Evolutionary conservation across 805 yeast species (phyloP), one percentile per base, ranked within the genome.

Genomic region (Candida rishiriensis): DNA sequence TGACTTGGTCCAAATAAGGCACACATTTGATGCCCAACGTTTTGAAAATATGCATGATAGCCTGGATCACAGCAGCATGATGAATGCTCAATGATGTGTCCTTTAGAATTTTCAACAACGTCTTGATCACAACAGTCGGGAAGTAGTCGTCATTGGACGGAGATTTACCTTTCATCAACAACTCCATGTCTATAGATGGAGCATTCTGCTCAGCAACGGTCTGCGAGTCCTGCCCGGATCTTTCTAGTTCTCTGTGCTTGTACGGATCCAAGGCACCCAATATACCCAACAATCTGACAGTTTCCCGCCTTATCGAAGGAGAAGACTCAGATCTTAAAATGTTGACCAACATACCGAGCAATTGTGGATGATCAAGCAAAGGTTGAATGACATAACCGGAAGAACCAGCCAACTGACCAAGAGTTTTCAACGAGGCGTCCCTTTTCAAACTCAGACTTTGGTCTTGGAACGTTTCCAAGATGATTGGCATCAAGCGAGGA

Each of bases 181-280:
- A 69, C 6, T 91, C 88, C 51, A 91, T 85, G 56, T 93, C 99
- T 7, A 89, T 80, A 0, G 97, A 85, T 3, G 96, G 93, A 2
- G 91, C 88, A 56, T 85, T 85, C 49, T 87, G 91, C 51, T 87
- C 95, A 1, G 78, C 83, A 3, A 65, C 66, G 6, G 65, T 57
- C 36, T 59, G 57, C 7, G 65, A 59, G 31, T 63, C 66, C 37
- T 60, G 61, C 4, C 63, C 64, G 32, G 50, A 52, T 45, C 87
- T 82, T 59, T 90, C 98, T 10, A 90, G 87, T 54, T 88, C 96
- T 44, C 96, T 79, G 54, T 89, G 95, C 59, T 88, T 90, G 60
- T 91, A 93, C 1, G 99, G 99, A 64, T 93, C 99, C 39, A 93
- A 69, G 0, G 99, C 99, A 50, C 99, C 99, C 35, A 93, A 69